phyloP scores from a whole-genome alignment of 148 eudicot species.

The Vaccinium corymbosum region DNA sequence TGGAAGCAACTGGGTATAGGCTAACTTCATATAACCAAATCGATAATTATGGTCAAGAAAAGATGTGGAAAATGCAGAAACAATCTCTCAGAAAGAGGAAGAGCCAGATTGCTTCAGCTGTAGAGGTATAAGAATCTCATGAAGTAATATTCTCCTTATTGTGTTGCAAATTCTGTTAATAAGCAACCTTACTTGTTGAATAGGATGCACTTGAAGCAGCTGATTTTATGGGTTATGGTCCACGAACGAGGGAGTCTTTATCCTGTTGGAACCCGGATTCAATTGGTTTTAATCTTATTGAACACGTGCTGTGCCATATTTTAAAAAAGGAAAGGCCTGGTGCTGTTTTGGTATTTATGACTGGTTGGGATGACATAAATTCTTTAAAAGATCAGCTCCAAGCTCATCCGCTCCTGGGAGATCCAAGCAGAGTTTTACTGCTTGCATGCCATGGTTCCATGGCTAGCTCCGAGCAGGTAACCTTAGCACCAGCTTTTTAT shows the following conservation, averaged over 20 bases:
- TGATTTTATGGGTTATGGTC: slow-evolving; percentile 61
- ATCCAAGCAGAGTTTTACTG: slow-evolving; percentile 75
- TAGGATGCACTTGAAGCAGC: slow-evolving; percentile 76
- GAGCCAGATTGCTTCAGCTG: slow-evolving; percentile 92
- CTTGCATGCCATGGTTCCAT: slow-evolving; percentile 99
- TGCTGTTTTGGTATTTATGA: slow-evolving; percentile 94
- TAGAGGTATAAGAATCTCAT: slow-evolving; percentile 57
- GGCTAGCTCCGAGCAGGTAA: slow-evolving; percentile 96
- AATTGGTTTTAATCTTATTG: slow-evolving; percentile 93
- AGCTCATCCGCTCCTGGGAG: slow-evolving; percentile 87
- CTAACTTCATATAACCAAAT: slow-evolving; percentile 82
- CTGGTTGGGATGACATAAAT: slow-evolving; percentile 99
- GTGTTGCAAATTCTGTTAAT: slow-evolving; percentile 7
- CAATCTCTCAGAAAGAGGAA: slow-evolving; percentile 78
- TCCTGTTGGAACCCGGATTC: slow-evolving; percentile 99
- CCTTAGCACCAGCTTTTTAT: slow-evolving; percentile 1
- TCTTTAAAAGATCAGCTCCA: slow-evolving; percentile 90
- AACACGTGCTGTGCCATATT: slow-evolving; percentile 79
- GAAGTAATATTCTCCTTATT: slow-evolving; percentile 3
- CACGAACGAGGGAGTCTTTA: slow-evolving; percentile 65
- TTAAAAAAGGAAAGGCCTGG: slow-evolving; percentile 83
- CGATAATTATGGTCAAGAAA: slow-evolving; percentile 96
- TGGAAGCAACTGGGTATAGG: slow-evolving; percentile 77
- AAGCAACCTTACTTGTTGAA: slow-evolving; percentile 23
- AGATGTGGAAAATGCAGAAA: slow-evolving; percentile 95